Evolutionary conservation across 2,329 filamentous ascomycete species (phyloP).

Genomic region (Aspergillus alliaceus): DNA sequence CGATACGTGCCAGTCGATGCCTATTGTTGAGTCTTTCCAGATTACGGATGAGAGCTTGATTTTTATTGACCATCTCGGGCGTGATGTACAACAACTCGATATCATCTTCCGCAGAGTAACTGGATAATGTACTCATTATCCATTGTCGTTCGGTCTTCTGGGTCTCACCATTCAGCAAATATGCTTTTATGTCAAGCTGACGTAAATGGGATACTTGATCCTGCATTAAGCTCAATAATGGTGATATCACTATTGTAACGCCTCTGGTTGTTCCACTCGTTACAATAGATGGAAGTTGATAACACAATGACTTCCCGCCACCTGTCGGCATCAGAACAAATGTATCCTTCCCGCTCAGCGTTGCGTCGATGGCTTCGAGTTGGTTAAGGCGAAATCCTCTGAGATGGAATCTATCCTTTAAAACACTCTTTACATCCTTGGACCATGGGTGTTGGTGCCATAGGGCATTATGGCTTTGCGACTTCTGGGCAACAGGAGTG

Average conservation of each 20-base stretch:
- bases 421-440: slow-evolving; percentile 73
- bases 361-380: slow-evolving; percentile 93
- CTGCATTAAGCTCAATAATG: slow-evolving; percentile 92
- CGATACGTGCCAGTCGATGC: slow-evolving; percentile 78
- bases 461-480: slow-evolving; percentile 29
- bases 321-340: slow-evolving; percentile 98
- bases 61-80: slow-evolving; percentile 94
- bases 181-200: slow-evolving; percentile 73
- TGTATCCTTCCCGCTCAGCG: slow-evolving; percentile 79
- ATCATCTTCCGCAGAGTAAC: slow-evolving; percentile 67
- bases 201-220: slow-evolving; percentile 88
- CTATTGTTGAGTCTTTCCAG: slow-evolving; percentile 69
- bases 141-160: slow-evolving; percentile 60
- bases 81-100: slow-evolving; percentile 92
- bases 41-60: slow-evolving; percentile 62
- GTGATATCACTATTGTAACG: slow-evolving; percentile 92
- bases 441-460: slow-evolving; percentile 77
- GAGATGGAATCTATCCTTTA: slow-evolving; percentile 82
- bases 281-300: slow-evolving; percentile 88
- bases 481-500: slow-evolving; percentile 32
- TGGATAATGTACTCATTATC: slow-evolving; percentile 65
- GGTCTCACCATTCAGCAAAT: slow-evolving; percentile 78
- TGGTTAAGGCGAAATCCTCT: slow-evolving; percentile 87
- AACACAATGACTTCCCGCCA: slow-evolving; percentile 94
- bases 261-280: slow-evolving; percentile 75